These are phyloP conservation scores for Chaetomium cochliodes DNA, from an alignment of 495 filamentous ascomycete genomes.

Conservation along the genomic window DNA sequence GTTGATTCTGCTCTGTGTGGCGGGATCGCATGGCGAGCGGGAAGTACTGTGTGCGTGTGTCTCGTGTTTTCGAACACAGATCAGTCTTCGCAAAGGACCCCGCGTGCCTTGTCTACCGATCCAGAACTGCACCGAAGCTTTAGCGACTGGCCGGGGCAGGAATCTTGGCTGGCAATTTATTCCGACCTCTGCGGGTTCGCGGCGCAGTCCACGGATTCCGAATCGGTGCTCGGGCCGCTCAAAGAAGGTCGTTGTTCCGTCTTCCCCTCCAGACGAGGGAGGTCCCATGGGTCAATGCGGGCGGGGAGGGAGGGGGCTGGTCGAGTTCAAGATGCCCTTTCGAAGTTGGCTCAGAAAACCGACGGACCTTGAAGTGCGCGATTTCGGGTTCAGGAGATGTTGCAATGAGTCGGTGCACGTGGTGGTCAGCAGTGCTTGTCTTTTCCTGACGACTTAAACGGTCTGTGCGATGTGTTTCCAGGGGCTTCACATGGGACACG, in stretches of 20 bases:
- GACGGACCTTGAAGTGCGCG: not conserved
- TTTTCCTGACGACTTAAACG: not conserved
- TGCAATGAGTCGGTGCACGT: slow-evolving; percentile 3
- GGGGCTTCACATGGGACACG: slow-evolving; percentile 21
- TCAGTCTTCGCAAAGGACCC: not conserved
- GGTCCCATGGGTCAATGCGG: not conserved
- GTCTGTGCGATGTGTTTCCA: slow-evolving; percentile 19
- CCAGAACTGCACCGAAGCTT: slow-evolving; percentile 1
- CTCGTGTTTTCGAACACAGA: no score
- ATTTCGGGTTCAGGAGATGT: slow-evolving; percentile 4
- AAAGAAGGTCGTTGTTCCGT: not conserved
- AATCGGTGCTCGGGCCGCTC: not conserved
- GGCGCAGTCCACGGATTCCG: slow-evolving; percentile 17
- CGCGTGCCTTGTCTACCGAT: not conserved
- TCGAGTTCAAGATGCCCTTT: not conserved
- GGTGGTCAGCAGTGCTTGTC: not conserved
- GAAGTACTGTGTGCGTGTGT: no score
- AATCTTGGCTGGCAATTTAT: not conserved
- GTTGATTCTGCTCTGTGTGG: not conserved
- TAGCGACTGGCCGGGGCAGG: not conserved
- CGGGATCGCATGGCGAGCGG: no score
- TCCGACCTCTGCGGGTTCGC: slow-evolving; percentile 9
- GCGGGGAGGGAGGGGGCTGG: not conserved
- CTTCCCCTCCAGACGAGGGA: not conserved
- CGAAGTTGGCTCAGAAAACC: not conserved